A percentile compares a stretch with the other conserved stretches of the same genome.
Conservation (phyloP, 495 filamentous ascomycete genomes). For the Daldinia decipiens region DNA sequence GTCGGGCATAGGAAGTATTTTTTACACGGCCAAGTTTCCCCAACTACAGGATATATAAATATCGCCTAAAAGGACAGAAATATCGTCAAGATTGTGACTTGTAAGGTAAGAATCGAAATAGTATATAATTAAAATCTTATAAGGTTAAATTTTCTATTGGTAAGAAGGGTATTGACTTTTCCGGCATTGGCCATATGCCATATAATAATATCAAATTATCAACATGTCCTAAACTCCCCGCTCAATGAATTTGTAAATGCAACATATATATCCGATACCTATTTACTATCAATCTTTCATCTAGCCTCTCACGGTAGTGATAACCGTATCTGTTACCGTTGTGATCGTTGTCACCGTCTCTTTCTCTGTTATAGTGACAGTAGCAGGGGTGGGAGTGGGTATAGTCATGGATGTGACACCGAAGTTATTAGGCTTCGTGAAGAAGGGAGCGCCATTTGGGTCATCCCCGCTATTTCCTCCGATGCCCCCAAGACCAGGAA, state of each 20-base stretch:
- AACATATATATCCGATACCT: background rate
- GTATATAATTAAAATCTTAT: conserved; percentile 20
- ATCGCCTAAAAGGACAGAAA: background rate
- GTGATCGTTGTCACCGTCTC: conserved; percentile 36
- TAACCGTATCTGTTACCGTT: conserved; percentile 33
- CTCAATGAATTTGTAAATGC: conserved; percentile 18
- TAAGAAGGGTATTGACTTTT: conserved; percentile 35
- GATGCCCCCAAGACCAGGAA: background rate
- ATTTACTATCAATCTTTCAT: background rate
- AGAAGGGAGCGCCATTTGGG: background rate
- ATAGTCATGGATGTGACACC: background rate
- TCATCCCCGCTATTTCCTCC: background rate
- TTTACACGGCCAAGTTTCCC: background rate
- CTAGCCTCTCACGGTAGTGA: conserved; percentile 15
- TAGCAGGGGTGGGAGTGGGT: conserved; percentile 12
- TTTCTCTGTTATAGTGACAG: conserved; percentile 37
- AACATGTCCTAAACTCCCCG: conserved; percentile 20
- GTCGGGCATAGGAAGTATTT: conserved; percentile 36
- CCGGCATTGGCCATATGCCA: background rate
- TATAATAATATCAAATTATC: conserved; percentile 1
- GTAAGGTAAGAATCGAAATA: background rate
- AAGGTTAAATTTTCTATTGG: conserved; percentile 8
- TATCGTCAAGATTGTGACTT: background rate
- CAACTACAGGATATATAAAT: background rate
- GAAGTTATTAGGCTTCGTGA: conserved; percentile 15